phyloP scores from a whole-genome alignment of 2,329 filamentous ascomycete species.

The Aspergillus sp. region DNA sequence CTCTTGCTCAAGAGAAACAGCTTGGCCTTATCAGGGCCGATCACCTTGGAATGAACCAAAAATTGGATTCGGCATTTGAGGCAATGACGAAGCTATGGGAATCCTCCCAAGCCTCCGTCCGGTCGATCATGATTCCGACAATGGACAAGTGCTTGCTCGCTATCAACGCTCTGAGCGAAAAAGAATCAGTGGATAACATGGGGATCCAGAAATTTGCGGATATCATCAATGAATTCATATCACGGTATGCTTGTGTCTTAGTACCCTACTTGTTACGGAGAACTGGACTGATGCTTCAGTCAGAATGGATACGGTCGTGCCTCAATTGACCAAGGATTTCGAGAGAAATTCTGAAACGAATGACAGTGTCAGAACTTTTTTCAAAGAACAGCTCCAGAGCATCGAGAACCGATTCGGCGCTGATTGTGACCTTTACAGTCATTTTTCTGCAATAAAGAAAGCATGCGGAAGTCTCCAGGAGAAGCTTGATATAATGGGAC shows the following conservation, averaged over 20 bases:
- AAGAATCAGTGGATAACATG: slow-evolving; percentile 7
- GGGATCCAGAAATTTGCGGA: slow-evolving; percentile 14
- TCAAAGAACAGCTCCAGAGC: slow-evolving; percentile 18
- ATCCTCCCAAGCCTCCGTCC: slow-evolving; percentile 8
- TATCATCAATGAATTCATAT: slow-evolving; percentile 10
- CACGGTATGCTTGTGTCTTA: slow-evolving; percentile 16
- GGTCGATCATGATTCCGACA: slow-evolving; percentile 8
- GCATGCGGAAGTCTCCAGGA: slow-evolving; percentile 12
- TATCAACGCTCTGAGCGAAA: slow-evolving; percentile 11
- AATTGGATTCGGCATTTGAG: slow-evolving; percentile 13
- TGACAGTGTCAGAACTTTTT: slow-evolving; percentile 2
- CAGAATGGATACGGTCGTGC: slow-evolving; percentile 18
- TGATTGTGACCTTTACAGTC: slow-evolving; percentile 12
- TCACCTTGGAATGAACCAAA: slow-evolving; percentile 18
- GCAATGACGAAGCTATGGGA: slow-evolving; percentile 8
- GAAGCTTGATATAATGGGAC: slow-evolving; percentile 13
- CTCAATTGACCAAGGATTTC: slow-evolving; percentile 11
- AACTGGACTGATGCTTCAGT: neutral
- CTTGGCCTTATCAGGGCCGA: slow-evolving; percentile 14
- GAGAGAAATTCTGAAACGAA: slow-evolving; percentile 12
- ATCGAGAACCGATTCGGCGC: slow-evolving; percentile 13
- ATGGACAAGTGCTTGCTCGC: slow-evolving; percentile 12
- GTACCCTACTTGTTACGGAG: neutral
- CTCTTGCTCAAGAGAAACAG: slow-evolving; percentile 15
- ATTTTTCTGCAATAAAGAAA: slow-evolving; percentile 16